Evolutionary conservation across 75 land plant genomes (phyloP).

Genomic region (Pseudotsuga menziesii): DNA sequence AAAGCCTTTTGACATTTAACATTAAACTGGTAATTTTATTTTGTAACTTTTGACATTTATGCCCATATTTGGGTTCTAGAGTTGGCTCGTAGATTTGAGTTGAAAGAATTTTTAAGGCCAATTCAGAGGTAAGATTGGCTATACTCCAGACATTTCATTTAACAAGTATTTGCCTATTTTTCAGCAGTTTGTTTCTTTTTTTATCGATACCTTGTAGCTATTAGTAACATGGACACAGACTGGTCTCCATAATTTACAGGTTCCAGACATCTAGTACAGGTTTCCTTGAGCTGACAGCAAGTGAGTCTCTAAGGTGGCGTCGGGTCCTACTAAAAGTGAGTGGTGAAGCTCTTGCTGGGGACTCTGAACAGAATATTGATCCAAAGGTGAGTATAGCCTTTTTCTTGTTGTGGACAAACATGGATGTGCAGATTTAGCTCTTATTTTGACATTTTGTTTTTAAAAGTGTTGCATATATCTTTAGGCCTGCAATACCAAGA

Average conservation of each 20-base stretch:
- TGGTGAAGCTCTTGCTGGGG: conserved; percentile 91
- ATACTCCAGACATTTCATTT: background rate
- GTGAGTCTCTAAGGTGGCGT: conserved; percentile 40
- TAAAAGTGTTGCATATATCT: too few species aligned
- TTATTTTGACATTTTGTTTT: background rate
- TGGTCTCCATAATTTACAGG: background rate
- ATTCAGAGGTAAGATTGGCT: background rate
- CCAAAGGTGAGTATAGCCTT: conserved; percentile 55
- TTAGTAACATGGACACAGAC: background rate
- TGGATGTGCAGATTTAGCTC: conserved; percentile 4
- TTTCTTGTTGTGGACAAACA: background rate
- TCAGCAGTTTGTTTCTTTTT: background rate
- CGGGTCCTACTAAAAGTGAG: conserved; percentile 91
- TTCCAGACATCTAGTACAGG: background rate
- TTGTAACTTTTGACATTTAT: background rate
- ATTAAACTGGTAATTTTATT: background rate
- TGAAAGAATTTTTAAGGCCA: too few species aligned
- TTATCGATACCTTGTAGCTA: background rate
- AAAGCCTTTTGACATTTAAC: background rate
- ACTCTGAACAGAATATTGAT: conserved; percentile 71
- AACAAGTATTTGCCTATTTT: background rate
- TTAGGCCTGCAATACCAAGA: too few species aligned
- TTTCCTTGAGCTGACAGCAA: background rate
- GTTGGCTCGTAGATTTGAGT: conserved; percentile 1
- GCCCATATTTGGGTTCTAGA: too few species aligned